Conservation (phyloP, 2,329 filamentous ascomycete genomes). For the Periglandula ipomoeae region DNA sequence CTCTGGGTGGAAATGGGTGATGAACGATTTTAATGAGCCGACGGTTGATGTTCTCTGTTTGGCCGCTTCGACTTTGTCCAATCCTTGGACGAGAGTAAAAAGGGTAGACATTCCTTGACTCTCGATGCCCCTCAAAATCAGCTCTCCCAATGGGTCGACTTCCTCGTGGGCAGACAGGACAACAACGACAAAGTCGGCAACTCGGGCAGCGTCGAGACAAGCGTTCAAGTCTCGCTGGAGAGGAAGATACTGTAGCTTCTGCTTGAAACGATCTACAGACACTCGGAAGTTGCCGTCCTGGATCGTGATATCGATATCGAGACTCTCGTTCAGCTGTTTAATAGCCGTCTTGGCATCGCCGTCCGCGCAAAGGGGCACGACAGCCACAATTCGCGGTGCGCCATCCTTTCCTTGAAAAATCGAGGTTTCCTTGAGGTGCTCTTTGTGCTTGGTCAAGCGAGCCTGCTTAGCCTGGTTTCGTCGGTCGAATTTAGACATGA, state of each 20-base stretch:
- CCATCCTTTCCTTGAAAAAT: constrained; percentile 82
- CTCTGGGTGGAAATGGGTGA: constrained; percentile 87
- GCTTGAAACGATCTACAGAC: constrained; percentile 83
- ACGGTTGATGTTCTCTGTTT: constrained; percentile 72
- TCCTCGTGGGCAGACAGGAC: constrained; percentile 75
- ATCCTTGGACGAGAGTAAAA: constrained; percentile 72
- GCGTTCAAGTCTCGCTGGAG: constrained; percentile 63
- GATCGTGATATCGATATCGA: constrained; percentile 65
- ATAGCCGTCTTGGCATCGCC: constrained; percentile 60
- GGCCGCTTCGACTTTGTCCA: constrained; percentile 68
- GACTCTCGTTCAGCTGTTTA: constrained; percentile 60
- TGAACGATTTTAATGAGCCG: constrained; percentile 80
- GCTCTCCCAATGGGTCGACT: constrained; percentile 75
- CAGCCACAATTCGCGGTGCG: constrained; percentile 77
- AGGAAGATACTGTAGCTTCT: constrained; percentile 80
- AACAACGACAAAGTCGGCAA: constrained; percentile 86
- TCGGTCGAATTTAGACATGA: constrained; percentile 95
- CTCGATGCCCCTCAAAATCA: constrained; percentile 78
- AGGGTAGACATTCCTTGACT: constrained; percentile 91
- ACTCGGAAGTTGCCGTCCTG: constrained; percentile 53
- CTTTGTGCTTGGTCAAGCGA: constrained; percentile 72
- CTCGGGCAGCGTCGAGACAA: constrained; percentile 74
- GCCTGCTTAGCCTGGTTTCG: constrained; percentile 92
- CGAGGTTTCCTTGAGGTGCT: constrained; percentile 68
- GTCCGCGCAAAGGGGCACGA: constrained; percentile 74